Base-by-base conservation (phyloP, 306 rosid genomes). In the Castanopsis chinensis region DNA sequence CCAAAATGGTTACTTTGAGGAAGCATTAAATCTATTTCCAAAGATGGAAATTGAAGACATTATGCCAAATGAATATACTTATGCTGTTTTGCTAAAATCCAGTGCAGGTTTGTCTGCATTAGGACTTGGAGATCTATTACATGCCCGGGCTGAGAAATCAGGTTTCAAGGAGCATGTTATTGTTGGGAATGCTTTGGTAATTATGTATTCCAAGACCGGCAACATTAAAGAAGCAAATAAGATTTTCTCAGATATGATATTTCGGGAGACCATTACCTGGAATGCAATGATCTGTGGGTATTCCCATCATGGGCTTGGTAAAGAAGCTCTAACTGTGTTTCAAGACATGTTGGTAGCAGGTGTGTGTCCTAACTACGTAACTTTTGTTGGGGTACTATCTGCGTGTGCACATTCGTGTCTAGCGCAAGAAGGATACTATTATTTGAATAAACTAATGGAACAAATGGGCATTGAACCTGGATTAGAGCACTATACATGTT, bases 161-260 rank as follows among this genome's bases (percentile, higher is more conserved):
- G 93, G 97, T 76, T 85, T 88, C 55, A 86, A 76, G 69, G 79
- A 85, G 78, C 84, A 80, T 71, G 71, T 83, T 52, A 88, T 78
- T 76, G 92, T 89, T 6, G 73, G 83, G 64, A 89, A 88, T 80
- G 90, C 91, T 73, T 65, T 91, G 85, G 81, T 91, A 80, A 89
- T 85, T 72, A 91, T 89, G 93, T 91, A 89, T 88, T 79, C 97
- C 59, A 91, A 91, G 85, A 60, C 87, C 2, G 93, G 97, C 21
- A 45, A 84, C 85, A 89, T 89, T 72, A 91, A 68, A 79, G 88
- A 86, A 52, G 90, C 97, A 32, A 82, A 85, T 65, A 53, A 82
- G 32, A 85, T 86, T 58, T 91, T 86, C 85, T 55, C 74, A 20
- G 61, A 80, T 30, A 86, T 76, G 90, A 30, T 6, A 33, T n/a